Conservation (phyloP, 2,329 filamentous ascomycete genomes). For the Bimuria novae-zelandiae region DNA sequence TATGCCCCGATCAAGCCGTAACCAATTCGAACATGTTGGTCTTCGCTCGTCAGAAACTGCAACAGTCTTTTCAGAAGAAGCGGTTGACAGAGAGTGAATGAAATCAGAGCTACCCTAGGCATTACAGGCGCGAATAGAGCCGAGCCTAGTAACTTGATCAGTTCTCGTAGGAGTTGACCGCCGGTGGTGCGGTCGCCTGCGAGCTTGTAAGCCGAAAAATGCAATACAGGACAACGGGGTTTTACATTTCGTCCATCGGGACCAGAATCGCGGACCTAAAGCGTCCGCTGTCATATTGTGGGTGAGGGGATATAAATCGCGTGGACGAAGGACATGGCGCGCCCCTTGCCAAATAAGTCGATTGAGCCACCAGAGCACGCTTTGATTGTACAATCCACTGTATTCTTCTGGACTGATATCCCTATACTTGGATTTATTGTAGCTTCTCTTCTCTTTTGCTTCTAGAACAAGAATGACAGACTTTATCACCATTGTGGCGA, state of each 20-base stretch:
- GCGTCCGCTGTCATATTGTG: neutral
- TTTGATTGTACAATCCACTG: neutral
- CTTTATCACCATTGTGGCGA: slow-evolving; percentile 19
- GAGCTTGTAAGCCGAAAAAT: neutral
- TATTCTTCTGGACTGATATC: slow-evolving; percentile 1
- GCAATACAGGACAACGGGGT: neutral
- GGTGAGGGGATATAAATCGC: slow-evolving; percentile 3
- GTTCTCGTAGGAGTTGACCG: neutral
- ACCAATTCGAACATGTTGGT: slow-evolving; percentile 34
- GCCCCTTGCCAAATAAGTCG: neutral
- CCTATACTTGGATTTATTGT: neutral
- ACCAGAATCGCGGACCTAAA: neutral
- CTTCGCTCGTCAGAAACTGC: slow-evolving; percentile 5
- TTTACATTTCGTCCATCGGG: neutral
- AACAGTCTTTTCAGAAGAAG: slow-evolving; percentile 11
- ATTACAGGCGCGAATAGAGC: slow-evolving; percentile 3
- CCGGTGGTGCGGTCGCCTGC: neutral
- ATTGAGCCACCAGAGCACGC: slow-evolving; percentile 6
- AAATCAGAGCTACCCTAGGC: slow-evolving; percentile 7
- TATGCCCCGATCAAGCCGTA: slow-evolving; percentile 53
- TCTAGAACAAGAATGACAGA: slow-evolving; percentile 21
- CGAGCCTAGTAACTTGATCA: neutral
- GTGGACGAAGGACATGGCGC: neutral
- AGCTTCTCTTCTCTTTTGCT: slow-evolving; percentile 20
- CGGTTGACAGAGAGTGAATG: slow-evolving; percentile 16